Evolutionary conservation across 2,329 filamentous ascomycete genomes (phyloP).

Genomic region (Fusarium torreyae): DNA sequence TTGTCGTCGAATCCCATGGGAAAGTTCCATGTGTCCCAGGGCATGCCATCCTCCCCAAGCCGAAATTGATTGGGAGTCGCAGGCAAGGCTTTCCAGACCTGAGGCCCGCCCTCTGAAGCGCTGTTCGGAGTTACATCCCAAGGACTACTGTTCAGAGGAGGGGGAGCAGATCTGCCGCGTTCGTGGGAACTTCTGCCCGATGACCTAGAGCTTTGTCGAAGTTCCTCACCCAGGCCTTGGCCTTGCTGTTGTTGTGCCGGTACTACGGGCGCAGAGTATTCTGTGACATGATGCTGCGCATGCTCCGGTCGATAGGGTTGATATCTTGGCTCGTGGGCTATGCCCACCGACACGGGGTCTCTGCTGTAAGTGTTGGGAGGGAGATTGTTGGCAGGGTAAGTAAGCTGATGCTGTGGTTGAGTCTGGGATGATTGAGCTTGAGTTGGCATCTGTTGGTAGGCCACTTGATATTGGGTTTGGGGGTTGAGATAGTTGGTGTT

Average conservation of each 20-base stretch:
- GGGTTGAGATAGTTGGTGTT: constrained; percentile 61
- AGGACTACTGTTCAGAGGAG: constrained; percentile 62
- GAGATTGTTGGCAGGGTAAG: constrained; percentile 9
- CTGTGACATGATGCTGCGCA: constrained; percentile 23
- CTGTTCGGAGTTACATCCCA: constrained; percentile 59
- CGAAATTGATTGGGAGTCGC: constrained; percentile 53
- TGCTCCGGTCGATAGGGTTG: constrained; percentile 32
- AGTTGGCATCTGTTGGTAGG: constrained; percentile 22
- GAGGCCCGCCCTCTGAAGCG: constrained; percentile 35
- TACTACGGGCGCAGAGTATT: constrained; percentile 34
- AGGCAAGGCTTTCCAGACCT: constrained; percentile 62
- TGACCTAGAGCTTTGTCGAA: constrained; percentile 41
- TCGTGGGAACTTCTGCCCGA: constrained; percentile 55
- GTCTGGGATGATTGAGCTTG: constrained; percentile 19
- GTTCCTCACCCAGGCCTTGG: constrained; percentile 7
- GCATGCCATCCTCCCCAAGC: constrained; percentile 64
- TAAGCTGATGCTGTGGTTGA: constrained; percentile 28
- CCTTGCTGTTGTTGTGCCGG: constrained; percentile 9
- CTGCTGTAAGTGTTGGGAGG: constrained; percentile 19
- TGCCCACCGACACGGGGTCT: constrained; percentile 14
- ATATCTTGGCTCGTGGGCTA: constrained; percentile 22
- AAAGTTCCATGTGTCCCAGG: constrained; percentile 60
- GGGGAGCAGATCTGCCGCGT: constrained; percentile 65
- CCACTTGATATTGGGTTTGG: constrained; percentile 35
- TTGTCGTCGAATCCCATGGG: constrained; percentile 44